phyloP scores from a whole-genome alignment of 176 grass and related monocot genomes.

The Carex scoparia region DNA sequence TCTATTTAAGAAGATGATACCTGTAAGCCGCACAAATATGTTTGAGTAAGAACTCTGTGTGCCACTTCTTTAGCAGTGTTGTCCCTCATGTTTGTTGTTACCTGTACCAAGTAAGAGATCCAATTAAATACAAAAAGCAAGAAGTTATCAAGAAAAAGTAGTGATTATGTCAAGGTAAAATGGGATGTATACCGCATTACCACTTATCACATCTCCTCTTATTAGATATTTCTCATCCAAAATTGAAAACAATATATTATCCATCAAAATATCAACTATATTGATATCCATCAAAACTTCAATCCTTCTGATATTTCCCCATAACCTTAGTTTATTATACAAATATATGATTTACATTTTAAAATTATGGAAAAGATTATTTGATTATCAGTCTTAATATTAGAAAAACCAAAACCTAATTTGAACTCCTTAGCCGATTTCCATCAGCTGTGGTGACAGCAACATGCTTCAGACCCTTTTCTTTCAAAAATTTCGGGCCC shows the following conservation, averaged over 20 bases:
- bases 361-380: no score
- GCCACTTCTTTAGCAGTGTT: slow-evolving; percentile 82
- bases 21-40: slow-evolving; percentile 78
- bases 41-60: slow-evolving; percentile 76
- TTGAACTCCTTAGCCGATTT: slow-evolving; percentile 76
- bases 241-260: not conserved
- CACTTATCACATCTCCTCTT: not conserved
- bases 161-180: not conserved
- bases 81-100: slow-evolving; percentile 93
- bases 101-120: slow-evolving; percentile 44
- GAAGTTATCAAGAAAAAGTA: not conserved
- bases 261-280: not conserved
- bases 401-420: no score
- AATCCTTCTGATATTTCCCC: no score
- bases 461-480: slow-evolving; percentile 71
- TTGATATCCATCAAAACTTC: slow-evolving; percentile 79
- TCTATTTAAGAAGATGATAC: slow-evolving; percentile 22
- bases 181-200: not conserved
- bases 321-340: no score
- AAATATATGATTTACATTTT: no score
- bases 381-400: no score
- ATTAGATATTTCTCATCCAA: not conserved
- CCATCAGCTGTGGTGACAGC: slow-evolving; percentile 63
- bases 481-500: slow-evolving; percentile 64
- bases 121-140: not conserved